These are phyloP conservation scores for Globomyces sp. DNA, from an alignment of 371 early-diverging fungal species.

Conservation along the genomic window DNA sequence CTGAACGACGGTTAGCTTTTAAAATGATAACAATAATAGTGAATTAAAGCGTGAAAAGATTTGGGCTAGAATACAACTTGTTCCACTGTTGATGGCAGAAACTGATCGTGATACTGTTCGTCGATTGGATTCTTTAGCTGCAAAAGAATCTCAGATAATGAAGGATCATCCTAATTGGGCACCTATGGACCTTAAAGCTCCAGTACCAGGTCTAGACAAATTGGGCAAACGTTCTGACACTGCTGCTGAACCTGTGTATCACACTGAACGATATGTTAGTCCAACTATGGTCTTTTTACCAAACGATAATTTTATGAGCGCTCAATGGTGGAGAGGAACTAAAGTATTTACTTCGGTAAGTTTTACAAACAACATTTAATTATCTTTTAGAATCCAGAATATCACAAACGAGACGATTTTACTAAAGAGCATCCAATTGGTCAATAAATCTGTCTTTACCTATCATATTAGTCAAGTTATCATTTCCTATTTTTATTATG, in stretches of 20 bases:
- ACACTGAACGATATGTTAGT: conserved; percentile 74
- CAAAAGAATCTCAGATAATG: conserved; percentile 86
- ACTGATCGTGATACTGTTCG: conserved; percentile 89
- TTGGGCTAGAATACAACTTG: conserved; percentile 79
- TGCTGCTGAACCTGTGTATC: conserved; percentile 71
- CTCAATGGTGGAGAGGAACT: conserved; percentile 55
- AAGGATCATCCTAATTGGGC: conserved; percentile 71
- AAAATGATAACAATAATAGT: conserved; percentile 47
- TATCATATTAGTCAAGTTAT: background rate
- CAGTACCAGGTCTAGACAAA: conserved; percentile 42
- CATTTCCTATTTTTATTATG: too few relatives aligned
- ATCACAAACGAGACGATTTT: conserved; percentile 31
- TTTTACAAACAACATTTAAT: background rate
- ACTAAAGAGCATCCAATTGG: conserved; percentile 31
- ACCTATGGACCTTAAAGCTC: conserved; percentile 45
- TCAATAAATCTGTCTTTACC: conserved; percentile 5
- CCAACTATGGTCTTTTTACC: conserved; percentile 58
- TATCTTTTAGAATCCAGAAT: conserved; percentile 18
- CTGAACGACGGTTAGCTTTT: conserved; percentile 63
- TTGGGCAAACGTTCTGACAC: conserved; percentile 26
- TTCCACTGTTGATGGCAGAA: conserved; percentile 91
- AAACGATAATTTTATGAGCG: conserved; percentile 29
- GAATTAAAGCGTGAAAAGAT: conserved; percentile 91
- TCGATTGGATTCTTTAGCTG: conserved; percentile 70
- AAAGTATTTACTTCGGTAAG: conserved; percentile 42